These are phyloP conservation scores for Leishmania braziliensis DNA, from an alignment of 208 protist species.

Conservation along the genomic window DNA sequence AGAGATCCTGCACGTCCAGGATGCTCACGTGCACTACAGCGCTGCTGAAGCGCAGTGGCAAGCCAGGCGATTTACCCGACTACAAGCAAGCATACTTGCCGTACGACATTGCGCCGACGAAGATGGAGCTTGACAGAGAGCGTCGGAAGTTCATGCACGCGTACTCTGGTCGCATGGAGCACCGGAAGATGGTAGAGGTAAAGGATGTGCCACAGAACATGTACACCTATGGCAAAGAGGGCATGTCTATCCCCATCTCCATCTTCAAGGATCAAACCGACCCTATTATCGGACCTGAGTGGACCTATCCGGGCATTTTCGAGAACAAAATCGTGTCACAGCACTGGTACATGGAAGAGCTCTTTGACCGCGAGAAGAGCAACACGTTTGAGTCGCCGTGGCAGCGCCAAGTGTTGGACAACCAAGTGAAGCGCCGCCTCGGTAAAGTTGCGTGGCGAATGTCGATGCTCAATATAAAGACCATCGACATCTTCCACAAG, in stretches of 20 bases:
- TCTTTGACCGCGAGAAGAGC: conserved; percentile 75
- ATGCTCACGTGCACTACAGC: conserved; percentile 30
- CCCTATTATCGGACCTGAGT: conserved; percentile 89
- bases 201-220: conserved; percentile 91
- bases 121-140: conserved; percentile 79
- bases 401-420: conserved; percentile 83
- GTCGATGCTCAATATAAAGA: conserved; percentile 78
- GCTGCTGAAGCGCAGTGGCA: conserved; percentile 74
- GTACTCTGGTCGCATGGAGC: conserved; percentile 72
- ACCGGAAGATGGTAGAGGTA: conserved; percentile 79
- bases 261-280: conserved; percentile 91
- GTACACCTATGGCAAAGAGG: conserved; percentile 93
- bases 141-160: conserved; percentile 72
- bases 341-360: conserved; percentile 83
- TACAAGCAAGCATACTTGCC: conserved; percentile 91
- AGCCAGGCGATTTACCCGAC: conserved; percentile 70
- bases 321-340: conserved; percentile 90
- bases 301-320: conserved; percentile 92
- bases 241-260: conserved; percentile 90
- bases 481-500: conserved; percentile 87
- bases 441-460: conserved; percentile 77
- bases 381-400: conserved; percentile 82
- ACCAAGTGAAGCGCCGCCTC: conserved; percentile 78
- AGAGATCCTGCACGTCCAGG: not conserved
- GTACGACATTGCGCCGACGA: conserved; percentile 81